Evolutionary conservation across 2,329 filamentous ascomycete species (phyloP).

Genomic region (Thelonectria rubi): DNA sequence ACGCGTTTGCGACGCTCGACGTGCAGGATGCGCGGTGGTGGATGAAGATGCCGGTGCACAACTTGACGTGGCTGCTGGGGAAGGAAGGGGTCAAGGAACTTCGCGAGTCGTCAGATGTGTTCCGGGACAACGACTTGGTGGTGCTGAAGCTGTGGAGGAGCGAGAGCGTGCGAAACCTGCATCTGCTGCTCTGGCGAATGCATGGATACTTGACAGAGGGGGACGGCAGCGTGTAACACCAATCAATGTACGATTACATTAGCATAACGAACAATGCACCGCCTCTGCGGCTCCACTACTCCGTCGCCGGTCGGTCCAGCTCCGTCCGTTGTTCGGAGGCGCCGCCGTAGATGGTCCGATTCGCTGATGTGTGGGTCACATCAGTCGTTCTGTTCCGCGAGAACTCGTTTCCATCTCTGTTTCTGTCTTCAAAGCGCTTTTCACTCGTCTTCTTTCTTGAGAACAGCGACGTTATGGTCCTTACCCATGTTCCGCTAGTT

Average conservation of each 20-base stretch:
- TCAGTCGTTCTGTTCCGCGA: background rate
- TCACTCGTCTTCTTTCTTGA: too few relatives aligned
- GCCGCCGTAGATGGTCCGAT: conserved; percentile 2
- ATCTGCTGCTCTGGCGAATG: conserved; percentile 65
- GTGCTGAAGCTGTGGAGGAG: conserved; percentile 53
- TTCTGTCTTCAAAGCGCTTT: background rate
- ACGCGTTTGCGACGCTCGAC: conserved; percentile 57
- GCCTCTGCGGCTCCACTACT: conserved; percentile 1
- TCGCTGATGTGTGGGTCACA: background rate
- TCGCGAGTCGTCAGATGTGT: conserved; percentile 44
- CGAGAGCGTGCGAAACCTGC: conserved; percentile 53
- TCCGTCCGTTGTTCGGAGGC: conserved; percentile 2
- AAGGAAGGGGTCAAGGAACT: conserved; percentile 54
- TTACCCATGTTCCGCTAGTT: background rate
- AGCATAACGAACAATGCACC: background rate
- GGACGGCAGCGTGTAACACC: background rate
- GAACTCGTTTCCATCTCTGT: background rate
- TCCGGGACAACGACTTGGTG: conserved; percentile 52
- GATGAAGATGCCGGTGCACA: conserved; percentile 59
- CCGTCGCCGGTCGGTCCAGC: conserved; percentile 5
- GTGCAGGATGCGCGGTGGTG: conserved; percentile 47
- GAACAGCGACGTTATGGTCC: too few relatives aligned
- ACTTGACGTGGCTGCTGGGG: conserved; percentile 62
- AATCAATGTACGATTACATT: background rate
- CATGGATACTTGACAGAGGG: conserved; percentile 59